Base-by-base conservation (phyloP, 441 rosid genomes). In the Adansonia gregorii region DNA sequence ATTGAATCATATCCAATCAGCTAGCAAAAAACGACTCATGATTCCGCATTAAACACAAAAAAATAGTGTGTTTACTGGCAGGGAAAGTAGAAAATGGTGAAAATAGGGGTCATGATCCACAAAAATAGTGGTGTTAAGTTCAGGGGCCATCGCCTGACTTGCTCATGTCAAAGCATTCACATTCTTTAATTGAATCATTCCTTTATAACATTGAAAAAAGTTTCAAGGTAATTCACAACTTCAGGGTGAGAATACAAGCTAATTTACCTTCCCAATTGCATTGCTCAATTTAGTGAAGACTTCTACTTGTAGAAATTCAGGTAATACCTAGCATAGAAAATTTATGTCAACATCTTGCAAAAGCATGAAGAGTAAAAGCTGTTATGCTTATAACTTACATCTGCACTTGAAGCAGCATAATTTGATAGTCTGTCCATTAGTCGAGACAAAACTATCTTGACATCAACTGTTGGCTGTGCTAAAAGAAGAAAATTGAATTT, bases 291-390 rank as follows among this genome's bases (percentile, higher is more conserved):
- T 90, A 68, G 85, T 82, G 78, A 90, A 90, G 79, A 92, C 94
- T 86, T 90, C 92, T n/a, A 87, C 94, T 87, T 87, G 91, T 86
- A 90, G 85, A 86, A 90, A 90, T 68, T 88, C 92, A 64, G 89
- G 90, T 73, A 90, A 79, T 20, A 88, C 87, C 94, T 88, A 88
- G 76, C 71, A 61, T 78, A 59, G 49, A 83, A 72, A 64, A 58
- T 15, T 22, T 19, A 64, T 49, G 74, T 71, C 67, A 80, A 74
- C 78, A 78, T 63, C 15, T 48, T 73, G 58, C 41, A 66, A 81
- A 41, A 46, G 22, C 35, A 64, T 51, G 70, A 76, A 43, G 72
- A 46, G 22, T 6, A 20, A 72, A 80, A 19, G 41, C 55, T 35
- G n/a, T 59, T 15, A 6, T 35, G 67, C 52, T 73, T 2, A 58